Conservation (phyloP, 2,329 filamentous ascomycete species). For the Davidsoniella virescens region DNA sequence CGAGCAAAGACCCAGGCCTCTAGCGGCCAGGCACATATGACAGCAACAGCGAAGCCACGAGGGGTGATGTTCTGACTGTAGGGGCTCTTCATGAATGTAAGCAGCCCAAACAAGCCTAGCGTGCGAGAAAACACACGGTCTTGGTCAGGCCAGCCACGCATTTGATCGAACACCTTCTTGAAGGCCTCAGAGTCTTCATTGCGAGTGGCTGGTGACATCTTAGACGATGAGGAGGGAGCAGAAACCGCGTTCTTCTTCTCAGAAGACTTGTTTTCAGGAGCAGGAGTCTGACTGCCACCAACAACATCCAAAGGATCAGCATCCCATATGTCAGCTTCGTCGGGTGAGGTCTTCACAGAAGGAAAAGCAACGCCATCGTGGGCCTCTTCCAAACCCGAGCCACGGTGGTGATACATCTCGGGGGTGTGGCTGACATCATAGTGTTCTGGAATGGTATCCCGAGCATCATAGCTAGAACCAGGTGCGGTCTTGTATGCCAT, state of each 20-base stretch:
- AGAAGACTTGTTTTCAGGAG: background rate
- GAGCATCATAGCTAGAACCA: background rate
- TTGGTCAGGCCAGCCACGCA: slow-evolving; percentile 9
- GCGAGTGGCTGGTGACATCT: background rate
- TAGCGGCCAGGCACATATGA: slow-evolving; percentile 10
- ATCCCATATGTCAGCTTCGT: slow-evolving; percentile 11
- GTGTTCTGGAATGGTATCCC: background rate
- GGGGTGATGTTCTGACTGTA: slow-evolving; percentile 3
- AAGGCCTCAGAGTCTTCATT: slow-evolving; percentile 1
- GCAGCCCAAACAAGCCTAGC: slow-evolving; percentile 9
- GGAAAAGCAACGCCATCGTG: background rate
- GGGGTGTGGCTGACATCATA: background rate
- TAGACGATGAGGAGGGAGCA: background rate
- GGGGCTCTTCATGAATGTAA: slow-evolving; percentile 8
- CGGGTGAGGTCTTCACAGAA: background rate
- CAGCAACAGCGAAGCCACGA: slow-evolving; percentile 4
- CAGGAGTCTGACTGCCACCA: background rate
- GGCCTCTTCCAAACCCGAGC: background rate
- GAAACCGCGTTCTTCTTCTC: background rate
- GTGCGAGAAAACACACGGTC: slow-evolving; percentile 10
- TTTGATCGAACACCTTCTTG: slow-evolving; percentile 1
- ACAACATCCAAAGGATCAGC: slow-evolving; percentile 8
- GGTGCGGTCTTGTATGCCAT: slow-evolving; percentile 2
- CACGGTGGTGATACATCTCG: background rate
- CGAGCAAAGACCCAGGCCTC: slow-evolving; percentile 6